These are phyloP conservation scores for Fomitopsis betulina DNA, from an alignment of 1,284 basidiomycete genomes.

Conservation along the genomic window DNA sequence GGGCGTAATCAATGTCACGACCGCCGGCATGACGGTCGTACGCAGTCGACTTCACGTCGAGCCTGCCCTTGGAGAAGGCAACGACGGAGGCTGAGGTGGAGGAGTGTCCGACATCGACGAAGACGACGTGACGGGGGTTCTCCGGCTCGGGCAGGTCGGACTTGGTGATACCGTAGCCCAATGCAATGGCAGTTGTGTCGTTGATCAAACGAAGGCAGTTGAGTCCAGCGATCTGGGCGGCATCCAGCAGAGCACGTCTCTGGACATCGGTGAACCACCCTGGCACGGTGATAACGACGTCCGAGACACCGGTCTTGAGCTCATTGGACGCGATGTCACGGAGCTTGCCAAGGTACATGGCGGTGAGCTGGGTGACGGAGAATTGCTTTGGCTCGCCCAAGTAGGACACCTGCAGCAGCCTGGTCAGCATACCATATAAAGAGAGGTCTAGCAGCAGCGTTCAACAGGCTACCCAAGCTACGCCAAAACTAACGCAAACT, in stretches of 20 bases:
- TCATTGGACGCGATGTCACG: constrained; percentile 81
- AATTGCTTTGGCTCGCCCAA: constrained; percentile 75
- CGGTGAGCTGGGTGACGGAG: constrained; percentile 84
- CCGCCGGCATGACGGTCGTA: constrained; percentile 91
- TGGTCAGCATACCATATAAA: neutral
- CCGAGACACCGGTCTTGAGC: constrained; percentile 80
- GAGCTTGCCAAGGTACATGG: constrained; percentile 83
- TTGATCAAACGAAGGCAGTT: constrained; percentile 92
- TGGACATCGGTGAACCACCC: constrained; percentile 94
- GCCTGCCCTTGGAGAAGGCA: constrained; percentile 89
- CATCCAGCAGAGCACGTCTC: constrained; percentile 83
- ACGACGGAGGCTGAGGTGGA: constrained; percentile 82
- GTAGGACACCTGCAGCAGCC: constrained; percentile 69
- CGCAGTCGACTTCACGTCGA: constrained; percentile 80
- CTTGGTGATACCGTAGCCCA: constrained; percentile 97
- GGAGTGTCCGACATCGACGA: constrained; percentile 92
- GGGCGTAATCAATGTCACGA: constrained; percentile 87
- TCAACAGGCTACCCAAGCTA: neutral
- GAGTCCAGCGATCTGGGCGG: constrained; percentile 82
- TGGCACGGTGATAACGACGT: constrained; percentile 91
- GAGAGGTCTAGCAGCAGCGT: neutral
- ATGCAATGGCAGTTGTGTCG: constrained; percentile 88
- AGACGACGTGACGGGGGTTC: constrained; percentile 80
- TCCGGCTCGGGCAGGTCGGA: constrained; percentile 85
- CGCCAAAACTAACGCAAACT: too few species aligned